These are phyloP conservation scores for Candida tetrigidarum DNA, from an alignment of 1,139 yeast genomes.

Conservation along the genomic window DNA sequence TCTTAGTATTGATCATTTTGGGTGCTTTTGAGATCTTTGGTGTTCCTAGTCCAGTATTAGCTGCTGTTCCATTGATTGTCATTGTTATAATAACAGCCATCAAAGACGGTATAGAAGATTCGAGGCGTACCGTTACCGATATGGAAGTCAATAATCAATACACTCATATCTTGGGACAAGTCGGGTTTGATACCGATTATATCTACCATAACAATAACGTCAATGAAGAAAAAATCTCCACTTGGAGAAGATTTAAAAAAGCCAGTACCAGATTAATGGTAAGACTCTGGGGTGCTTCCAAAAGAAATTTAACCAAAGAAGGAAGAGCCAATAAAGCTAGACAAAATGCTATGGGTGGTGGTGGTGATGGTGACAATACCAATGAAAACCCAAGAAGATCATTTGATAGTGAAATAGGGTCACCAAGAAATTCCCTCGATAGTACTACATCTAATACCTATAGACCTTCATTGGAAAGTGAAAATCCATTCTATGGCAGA, in stretches of 20 bases:
- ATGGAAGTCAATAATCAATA: constrained; percentile 56
- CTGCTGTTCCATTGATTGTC: constrained; percentile 63
- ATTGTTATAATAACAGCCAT: constrained; percentile 58
- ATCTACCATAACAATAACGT: constrained; percentile 46
- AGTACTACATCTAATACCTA: constrained; percentile 24
- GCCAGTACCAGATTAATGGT: constrained; percentile 39
- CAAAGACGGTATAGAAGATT: constrained; percentile 63
- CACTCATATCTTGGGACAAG: constrained; percentile 45
- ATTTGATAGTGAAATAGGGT: constrained; percentile 34
- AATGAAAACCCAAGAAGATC: constrained; percentile 29
- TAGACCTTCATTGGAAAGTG: constrained; percentile 23
- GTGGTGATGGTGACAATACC: constrained; percentile 3
- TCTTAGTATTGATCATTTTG: constrained; percentile 52
- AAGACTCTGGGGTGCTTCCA: constrained; percentile 31
- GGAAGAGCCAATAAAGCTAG: constrained; percentile 41
- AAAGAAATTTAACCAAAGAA: constrained; percentile 38
- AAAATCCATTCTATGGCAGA: constrained; percentile 32
- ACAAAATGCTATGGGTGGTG: constrained; percentile 18
- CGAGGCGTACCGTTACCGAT: constrained; percentile 55
- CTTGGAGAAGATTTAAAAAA: constrained; percentile 67
- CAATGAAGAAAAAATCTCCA: constrained; percentile 51
- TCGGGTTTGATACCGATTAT: constrained; percentile 17
- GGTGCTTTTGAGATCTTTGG: constrained; percentile 61
- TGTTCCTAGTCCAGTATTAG: constrained; percentile 57
- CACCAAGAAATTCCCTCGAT: constrained; percentile 22